Base-by-base conservation (phyloP, 441 rosid genomes). In the Erysimum pusillum region DNA sequence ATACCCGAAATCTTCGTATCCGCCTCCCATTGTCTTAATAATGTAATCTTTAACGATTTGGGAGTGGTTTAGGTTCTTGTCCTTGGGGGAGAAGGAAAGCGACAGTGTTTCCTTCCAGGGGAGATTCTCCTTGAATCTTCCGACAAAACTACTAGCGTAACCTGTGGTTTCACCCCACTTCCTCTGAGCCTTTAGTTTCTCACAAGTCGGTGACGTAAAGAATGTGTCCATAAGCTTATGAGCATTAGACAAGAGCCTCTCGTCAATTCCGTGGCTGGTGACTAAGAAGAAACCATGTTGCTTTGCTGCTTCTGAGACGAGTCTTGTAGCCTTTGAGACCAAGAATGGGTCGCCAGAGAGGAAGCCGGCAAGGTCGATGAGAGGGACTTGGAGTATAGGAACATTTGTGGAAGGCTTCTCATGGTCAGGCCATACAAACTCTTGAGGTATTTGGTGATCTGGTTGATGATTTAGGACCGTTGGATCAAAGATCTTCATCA, bases 341-440 rank as follows among this genome's bases (percentile, higher is more conserved):
- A 25, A 25, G 28, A 25, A 25, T 25, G 81, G 44, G 22, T 87
- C 83, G 2, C 82, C 84, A 0, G 84, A 82, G 41, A 81, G 67
- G 70, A 87, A 73, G 2, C 59, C 58, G 0, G 75, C 75, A 6
- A 85, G 57, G 81, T 87, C 83, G 9, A 85, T 59, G 9, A 79
- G 46, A 13, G 90, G 88, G 42, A 83, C 77, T 13, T 2, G 63
- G 32, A 87, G 80, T 8, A 75, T 79, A 4, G 81, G 83, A 3
- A 77, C 62, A 6, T 76, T 62, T 28, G 17, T n/a, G 54, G 79
- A 42, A 17, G 87, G 88, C 41, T 79, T 83, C 15, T 87, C 83
- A 6, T 80, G 71, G 71, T 85, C 86, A 0, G 88, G 88, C 90
- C 90, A 87, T 20, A 85, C 51, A 75, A 83, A 87, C 70, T 77